These are phyloP conservation scores for Aureobasidium sp. DNA, from an alignment of 2,329 filamentous ascomycete species.

Conservation along the genomic window DNA sequence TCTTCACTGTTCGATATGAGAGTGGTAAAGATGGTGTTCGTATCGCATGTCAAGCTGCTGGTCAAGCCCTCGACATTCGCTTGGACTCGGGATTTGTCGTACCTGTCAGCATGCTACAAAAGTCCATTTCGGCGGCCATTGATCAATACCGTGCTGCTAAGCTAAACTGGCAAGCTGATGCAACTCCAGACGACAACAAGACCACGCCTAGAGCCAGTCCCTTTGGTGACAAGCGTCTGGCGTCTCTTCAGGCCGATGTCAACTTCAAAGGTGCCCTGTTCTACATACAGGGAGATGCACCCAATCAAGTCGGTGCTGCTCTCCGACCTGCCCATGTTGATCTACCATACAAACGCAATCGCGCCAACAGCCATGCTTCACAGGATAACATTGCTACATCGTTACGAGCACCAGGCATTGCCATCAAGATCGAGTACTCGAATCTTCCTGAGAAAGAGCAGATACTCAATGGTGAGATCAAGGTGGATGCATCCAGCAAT, in stretches of 20 bases:
- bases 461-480: conserved; percentile 79
- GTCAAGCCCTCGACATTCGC: conserved; percentile 80
- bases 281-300: conserved; percentile 55
- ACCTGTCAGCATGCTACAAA: conserved; percentile 68
- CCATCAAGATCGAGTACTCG: conserved; percentile 82
- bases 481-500: conserved; percentile 84
- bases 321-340: not conserved
- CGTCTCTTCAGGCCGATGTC: conserved; percentile 81
- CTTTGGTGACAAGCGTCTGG: conserved; percentile 69
- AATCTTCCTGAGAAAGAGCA: conserved; percentile 62
- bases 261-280: conserved; percentile 94
- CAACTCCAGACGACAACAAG: conserved; percentile 39
- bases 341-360: not conserved
- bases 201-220: conserved; percentile 44
- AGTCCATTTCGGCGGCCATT: conserved; percentile 71
- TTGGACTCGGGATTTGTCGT: conserved; percentile 86
- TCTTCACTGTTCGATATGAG: conserved; percentile 90
- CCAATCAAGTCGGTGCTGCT: not conserved
- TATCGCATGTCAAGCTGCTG: conserved; percentile 89
- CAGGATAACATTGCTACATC: conserved; percentile 38
- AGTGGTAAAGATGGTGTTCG: conserved; percentile 34
- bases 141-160: conserved; percentile 62
- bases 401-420: conserved; percentile 75
- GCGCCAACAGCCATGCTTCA: not conserved
- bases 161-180: conserved; percentile 47